Evolutionary conservation across 495 filamentous ascomycete genomes (phyloP), one percentile per base, ranked within the genome.

Genomic region (Melanomma pulvis-pyrius): DNA sequence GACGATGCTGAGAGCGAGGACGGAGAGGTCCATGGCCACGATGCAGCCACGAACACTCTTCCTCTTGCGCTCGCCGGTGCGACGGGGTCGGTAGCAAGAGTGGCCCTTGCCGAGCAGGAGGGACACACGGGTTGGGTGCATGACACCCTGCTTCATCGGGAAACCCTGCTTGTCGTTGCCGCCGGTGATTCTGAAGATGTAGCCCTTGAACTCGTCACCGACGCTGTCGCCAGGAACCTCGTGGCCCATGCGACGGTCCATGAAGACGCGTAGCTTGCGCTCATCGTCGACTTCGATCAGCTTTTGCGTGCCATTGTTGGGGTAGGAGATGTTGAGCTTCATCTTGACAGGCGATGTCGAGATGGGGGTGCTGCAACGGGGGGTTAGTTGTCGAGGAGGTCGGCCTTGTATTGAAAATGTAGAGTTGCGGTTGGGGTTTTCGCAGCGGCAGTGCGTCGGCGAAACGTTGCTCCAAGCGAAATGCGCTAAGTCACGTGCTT

Each of bases 121-220:
- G 72, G 90, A 88, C 81, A 97, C 96, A 90, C 94, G 92, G 79
- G 91, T 96, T 68, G 94, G 94, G 76, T 96, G 92, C 88, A 98
- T 90, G 75, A 94, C 92, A 82, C 94, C 94, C 88, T 98, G 94
- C 90, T 98, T 98, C 94, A 98, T 98, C 68, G 94, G 94, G 86
- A 98, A 98, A 83, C 94, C 94, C 84, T 98, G 94, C 90, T 98
- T 98, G 90, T 98, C 94, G 89, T 98, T 98, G 80, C 96, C 94
- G 78, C 94, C 94, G 75, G 94, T 98, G 83, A 98, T 97, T 78
- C 88, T 90, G 87, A 93, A 89, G 82, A 96, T 87, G 84, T 98
- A 98, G 79, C 94, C 94, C 85, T 94, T 96, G 90, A 93, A 98
- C 83, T 98, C 94, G 78, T 96, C 90, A 72, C 94, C 96, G 74